Evolutionary conservation across 2,329 filamentous ascomycete species (phyloP), one percentile per base, ranked within the genome.

Genomic region (Ceratocystis colombiana): DNA sequence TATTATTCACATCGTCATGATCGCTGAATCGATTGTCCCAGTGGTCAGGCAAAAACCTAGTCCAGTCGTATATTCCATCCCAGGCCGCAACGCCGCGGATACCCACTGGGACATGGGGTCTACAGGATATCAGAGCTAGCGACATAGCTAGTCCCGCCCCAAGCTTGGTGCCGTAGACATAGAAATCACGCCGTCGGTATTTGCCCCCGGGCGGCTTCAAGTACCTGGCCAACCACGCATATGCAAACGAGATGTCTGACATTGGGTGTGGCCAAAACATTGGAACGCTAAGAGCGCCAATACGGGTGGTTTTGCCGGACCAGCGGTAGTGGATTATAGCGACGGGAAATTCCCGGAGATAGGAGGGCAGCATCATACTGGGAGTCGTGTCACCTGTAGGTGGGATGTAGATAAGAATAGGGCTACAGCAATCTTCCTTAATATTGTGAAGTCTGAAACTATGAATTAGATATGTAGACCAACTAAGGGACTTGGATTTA

Each of bases 21-120:
- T 59, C 30, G 53, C 25, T 57, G 22, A 53, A 28, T 46, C 20
- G 67, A 70, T 82, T 78, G 68, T 78, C 73, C 5, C 75, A 77
- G 67, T 84, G 80, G 69, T 80, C 78, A 0, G 80, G 80, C 10
- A 84, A 76, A 67, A 85, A 82, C 72, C 77, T 81, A 66, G 82
- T 84, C 84, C 84, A 87, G 74, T 87, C 81, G 74, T 84, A 87
- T 67, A 87, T 78, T 53, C 83, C 84, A 69, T 87, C 84, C 73
- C 80, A 80, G 6, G 79, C 78, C 17, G 83, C 74, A 41, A 85
- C 72, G 6, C 83, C 83, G 8, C 80, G 77, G 55, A 86, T 75
- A 48, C 75, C 76, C 71, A 82, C 77, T 41, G 71, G 73, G 15
- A 74, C 70, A 65, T 79, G 74, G 1, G 74, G 70, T 57, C 77